Base-by-base conservation (phyloP, 2,329 filamentous ascomycete genomes). In the Colletotrichum lupini region DNA sequence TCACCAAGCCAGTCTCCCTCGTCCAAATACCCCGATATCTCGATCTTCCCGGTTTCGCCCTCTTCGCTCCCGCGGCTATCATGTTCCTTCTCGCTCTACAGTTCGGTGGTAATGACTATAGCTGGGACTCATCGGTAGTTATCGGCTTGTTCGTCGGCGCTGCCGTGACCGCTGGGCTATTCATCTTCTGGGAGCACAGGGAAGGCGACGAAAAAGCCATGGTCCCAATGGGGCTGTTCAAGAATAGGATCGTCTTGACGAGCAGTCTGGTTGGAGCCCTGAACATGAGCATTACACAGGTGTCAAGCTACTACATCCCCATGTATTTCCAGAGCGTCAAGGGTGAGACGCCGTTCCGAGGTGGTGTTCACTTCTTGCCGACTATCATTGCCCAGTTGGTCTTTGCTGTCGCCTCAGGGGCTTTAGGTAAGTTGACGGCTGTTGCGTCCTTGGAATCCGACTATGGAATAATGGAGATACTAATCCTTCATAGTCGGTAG, bases 301-400 rank as follows among this genome's bases (percentile, higher is more conserved):
- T 87, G 1, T 79, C 84, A 1, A 78, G 87, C 4, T 87, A 85
- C 79, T 87, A 86, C 73, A 79, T 88, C 5, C 86, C 87, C 1
- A 82, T 88, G 72, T 89, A 87, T 81, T 88, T 89, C 78, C 85
- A 89, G 79, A 82, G 83, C 37, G 82, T 88, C 74, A 83, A 83
- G 72, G 81, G 81, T 16, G 81, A 81, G 52, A 79, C 77, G 12
- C 81, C 84, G 1, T 81, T 81, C 12, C 75, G 79, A 19, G 80
- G 78, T 1, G 85, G 83, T 2, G 80, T 87, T 14, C 79, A 80
- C 26, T 84, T 83, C 65, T 78, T 87, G 16, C 83, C 86, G 2
- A 78, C 83, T 6, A 82, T 86, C 35, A 67, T 84, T 12, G 76
- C 81, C 4, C 78, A 85, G 35, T 79, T 82, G 9, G 24, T 86